Conservation (phyloP, 768 basidiomycete species). For the Pleurotus sapidus region DNA sequence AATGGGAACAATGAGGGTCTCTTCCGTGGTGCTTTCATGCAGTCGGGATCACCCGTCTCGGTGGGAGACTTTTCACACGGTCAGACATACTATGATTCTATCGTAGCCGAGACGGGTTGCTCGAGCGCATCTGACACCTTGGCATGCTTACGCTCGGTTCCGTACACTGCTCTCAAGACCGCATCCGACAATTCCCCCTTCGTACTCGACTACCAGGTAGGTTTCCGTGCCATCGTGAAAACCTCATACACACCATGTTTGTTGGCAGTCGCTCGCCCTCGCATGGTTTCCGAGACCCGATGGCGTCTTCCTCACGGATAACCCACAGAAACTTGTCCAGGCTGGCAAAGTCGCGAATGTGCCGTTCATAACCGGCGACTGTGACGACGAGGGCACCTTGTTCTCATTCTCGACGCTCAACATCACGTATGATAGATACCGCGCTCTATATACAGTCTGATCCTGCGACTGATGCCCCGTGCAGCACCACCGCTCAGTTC, state of each 20-base stretch:
- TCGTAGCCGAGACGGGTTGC: constrained; percentile 33
- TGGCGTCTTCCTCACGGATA: constrained; percentile 43
- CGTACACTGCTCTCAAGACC: constrained; percentile 30
- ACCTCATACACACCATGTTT: no score
- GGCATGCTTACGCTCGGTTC: constrained; percentile 34
- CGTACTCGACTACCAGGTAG: constrained; percentile 38
- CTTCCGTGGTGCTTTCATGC: constrained; percentile 50
- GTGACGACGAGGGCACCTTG: constrained; percentile 42
- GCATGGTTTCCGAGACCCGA: constrained; percentile 51
- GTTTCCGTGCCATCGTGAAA: not conserved
- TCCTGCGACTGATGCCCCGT: constrained; percentile 17
- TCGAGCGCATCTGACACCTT: constrained; percentile 33
- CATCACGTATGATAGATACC: constrained; percentile 30
- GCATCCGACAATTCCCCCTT: constrained; percentile 37
- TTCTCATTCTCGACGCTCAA: constrained; percentile 22
- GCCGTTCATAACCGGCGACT: constrained; percentile 43
- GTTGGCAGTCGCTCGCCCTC: constrained; percentile 35
- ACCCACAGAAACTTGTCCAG: constrained; percentile 38
- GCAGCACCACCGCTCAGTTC: constrained; percentile 15
- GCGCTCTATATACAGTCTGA: no score
- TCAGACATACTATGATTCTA: constrained; percentile 40
- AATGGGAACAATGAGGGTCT: constrained; percentile 41
- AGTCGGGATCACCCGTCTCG: constrained; percentile 43
- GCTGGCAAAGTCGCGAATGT: constrained; percentile 44
- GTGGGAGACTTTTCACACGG: constrained; percentile 39